Percentiles rank a stretch among this genome's conserved stretches.
These are phyloP conservation scores for Nematocida ausubeli DNA, from an alignment of 371 early-diverging fungal genomes.

Conservation along the genomic window DNA sequence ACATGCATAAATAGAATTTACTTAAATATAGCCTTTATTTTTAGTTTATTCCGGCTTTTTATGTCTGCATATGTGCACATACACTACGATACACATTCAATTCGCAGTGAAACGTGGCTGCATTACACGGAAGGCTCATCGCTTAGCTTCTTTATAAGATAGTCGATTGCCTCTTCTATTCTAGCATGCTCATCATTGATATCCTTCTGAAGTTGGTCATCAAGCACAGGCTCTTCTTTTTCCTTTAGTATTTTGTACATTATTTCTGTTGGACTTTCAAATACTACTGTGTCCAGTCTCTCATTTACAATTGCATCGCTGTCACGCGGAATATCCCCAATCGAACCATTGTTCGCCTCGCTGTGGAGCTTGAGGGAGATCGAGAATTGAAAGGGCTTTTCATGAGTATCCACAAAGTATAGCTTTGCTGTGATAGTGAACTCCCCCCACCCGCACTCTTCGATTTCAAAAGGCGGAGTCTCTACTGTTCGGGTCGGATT, in stretches of 20 bases:
- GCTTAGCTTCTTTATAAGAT: constrained; percentile 29
- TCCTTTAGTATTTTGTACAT: constrained; percentile 44
- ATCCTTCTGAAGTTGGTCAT: neutral
- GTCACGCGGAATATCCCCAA: constrained; percentile 35
- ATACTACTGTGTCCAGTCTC: constrained; percentile 55
- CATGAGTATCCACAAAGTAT: constrained; percentile 53
- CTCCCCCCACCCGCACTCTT: constrained; percentile 61
- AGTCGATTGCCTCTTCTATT: constrained; percentile 53
- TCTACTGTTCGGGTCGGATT: constrained; percentile 50
- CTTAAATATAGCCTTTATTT: no score
- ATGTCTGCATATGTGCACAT: no score
- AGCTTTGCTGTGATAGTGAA: constrained; percentile 55
- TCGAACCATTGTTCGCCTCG: constrained; percentile 31
- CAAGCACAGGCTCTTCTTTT: constrained; percentile 14
- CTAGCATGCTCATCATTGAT: constrained; percentile 5
- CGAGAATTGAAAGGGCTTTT: constrained; percentile 48
- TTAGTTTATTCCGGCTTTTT: no score
- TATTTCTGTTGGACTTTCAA: constrained; percentile 50
- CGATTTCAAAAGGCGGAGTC: constrained; percentile 56
- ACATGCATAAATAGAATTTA: no score
- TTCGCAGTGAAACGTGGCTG: no score
- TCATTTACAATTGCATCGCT: constrained; percentile 32
- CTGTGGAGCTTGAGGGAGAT: constrained; percentile 45
- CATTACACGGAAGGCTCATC: neutral
- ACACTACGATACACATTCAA: no score